A percentile compares a stretch with the other conserved stretches of the same genome.
phyloP scores from a whole-genome alignment of 768 basidiomycete genomes.

The Phanerochaete carnosa region DNA sequence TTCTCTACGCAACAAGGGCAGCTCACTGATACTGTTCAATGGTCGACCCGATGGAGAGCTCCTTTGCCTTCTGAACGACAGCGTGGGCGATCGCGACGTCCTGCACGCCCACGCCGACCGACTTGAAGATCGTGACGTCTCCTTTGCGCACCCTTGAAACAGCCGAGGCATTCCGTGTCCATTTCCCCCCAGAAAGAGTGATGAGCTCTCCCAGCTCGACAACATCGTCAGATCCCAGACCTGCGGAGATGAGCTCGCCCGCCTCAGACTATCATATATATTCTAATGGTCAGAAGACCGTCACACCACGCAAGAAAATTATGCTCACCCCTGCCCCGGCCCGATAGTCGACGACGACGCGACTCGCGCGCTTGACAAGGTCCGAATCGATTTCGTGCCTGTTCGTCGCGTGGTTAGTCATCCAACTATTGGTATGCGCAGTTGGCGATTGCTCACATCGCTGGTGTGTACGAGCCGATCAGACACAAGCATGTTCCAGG shows the following conservation, averaged over 20 bases:
- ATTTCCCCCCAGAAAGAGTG: not conserved
- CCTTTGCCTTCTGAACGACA: slow-evolving; percentile 59
- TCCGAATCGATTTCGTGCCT: slow-evolving; percentile 59
- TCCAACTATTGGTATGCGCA: not conserved
- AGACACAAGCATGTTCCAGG: slow-evolving; percentile 68
- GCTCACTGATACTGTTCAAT: slow-evolving; percentile 25
- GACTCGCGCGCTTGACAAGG: slow-evolving; percentile 52
- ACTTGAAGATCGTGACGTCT: slow-evolving; percentile 78
- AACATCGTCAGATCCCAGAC: slow-evolving; percentile 36
- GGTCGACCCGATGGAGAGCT: slow-evolving; percentile 46
- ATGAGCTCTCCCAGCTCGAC: slow-evolving; percentile 72
- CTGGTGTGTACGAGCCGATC: slow-evolving; percentile 78
- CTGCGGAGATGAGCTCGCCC: slow-evolving; percentile 72
- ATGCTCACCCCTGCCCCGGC: slow-evolving; percentile 51
- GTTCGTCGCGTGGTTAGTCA: not conserved
- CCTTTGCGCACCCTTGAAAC: slow-evolving; percentile 18
- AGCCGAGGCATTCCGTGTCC: slow-evolving; percentile 9
- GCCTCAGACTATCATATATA: slow-evolving; percentile 66
- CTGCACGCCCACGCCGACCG: slow-evolving; percentile 84
- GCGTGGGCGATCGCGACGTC: slow-evolving; percentile 79
- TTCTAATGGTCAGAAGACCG: not conserved
- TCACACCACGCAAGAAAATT: not conserved
- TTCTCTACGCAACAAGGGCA: not conserved
- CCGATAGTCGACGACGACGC: slow-evolving; percentile 71
- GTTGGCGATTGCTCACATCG: slow-evolving; percentile 44